Conservation (phyloP, 768 basidiomycete genomes). For the Macrocybe gigantea region DNA sequence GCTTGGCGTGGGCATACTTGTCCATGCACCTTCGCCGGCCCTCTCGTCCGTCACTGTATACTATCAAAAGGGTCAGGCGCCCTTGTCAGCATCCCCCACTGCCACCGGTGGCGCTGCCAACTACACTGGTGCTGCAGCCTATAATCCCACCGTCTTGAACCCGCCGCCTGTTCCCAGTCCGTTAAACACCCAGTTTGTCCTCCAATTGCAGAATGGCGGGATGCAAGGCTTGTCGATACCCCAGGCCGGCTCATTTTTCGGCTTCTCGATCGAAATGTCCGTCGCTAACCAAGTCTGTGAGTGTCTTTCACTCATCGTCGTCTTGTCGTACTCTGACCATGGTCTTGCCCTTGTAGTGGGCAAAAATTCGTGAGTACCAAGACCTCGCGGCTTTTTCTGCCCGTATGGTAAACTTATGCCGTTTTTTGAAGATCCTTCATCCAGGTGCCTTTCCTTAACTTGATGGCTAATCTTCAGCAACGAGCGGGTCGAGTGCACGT, state of each 20-base stretch:
- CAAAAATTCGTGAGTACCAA: slow-evolving; percentile 34
- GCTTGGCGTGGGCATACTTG: slow-evolving; percentile 6
- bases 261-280: slow-evolving; percentile 61
- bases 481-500: slow-evolving; percentile 57
- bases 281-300: slow-evolving; percentile 51
- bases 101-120: slow-evolving; percentile 28
- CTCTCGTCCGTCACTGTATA: slow-evolving; percentile 29
- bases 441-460: slow-evolving; percentile 68
- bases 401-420: slow-evolving; percentile 15
- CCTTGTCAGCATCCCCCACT: slow-evolving; percentile 14
- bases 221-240: slow-evolving; percentile 28
- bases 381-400: background rate
- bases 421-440: slow-evolving; percentile 30
- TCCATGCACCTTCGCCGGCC: background rate
- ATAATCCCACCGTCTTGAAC: slow-evolving; percentile 43
- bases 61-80: slow-evolving; percentile 24
- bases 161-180: slow-evolving; percentile 48
- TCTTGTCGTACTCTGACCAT: background rate
- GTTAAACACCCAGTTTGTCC: slow-evolving; percentile 34
- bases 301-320: slow-evolving; percentile 12
- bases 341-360: slow-evolving; percentile 29
- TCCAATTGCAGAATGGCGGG: slow-evolving; percentile 35
- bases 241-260: slow-evolving; percentile 37
- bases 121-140: slow-evolving; percentile 47
- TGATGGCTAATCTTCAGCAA: slow-evolving; percentile 65